Percentiles rank a stretch among this genome's conserved stretches.
Evolutionary conservation across 345 rosid species (phyloP).

Genomic region (Jatropha curcas): DNA sequence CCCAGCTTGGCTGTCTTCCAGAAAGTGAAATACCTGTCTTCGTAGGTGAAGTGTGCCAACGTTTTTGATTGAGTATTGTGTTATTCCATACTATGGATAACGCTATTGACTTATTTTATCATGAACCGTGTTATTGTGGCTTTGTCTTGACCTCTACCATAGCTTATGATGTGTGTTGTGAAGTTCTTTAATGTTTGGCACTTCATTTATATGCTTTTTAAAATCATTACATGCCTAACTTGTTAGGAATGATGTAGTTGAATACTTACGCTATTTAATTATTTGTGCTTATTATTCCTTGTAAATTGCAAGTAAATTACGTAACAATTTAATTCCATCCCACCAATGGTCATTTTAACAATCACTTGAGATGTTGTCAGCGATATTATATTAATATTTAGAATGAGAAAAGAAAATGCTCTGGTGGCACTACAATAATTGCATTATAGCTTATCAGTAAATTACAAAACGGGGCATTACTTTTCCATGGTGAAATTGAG

Average conservation of each 20-base stretch:
- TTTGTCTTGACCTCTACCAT: neutral
- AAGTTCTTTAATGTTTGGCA: neutral
- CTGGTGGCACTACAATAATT: neutral
- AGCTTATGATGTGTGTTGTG: neutral
- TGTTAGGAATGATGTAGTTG: neutral
- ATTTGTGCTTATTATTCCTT: neutral
- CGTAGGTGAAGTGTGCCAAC: constrained; percentile 96
- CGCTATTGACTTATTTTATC: neutral
- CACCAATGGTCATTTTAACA: neutral
- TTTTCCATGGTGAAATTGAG: neutral
- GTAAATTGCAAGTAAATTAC: neutral
- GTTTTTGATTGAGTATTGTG: constrained; percentile 81
- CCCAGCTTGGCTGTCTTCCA: constrained; percentile 83
- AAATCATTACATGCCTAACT: neutral
- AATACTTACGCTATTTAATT: neutral
- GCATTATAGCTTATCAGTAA: neutral
- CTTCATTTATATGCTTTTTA: neutral
- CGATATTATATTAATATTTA: neutral
- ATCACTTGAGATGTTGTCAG: neutral
- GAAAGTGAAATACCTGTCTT: constrained; percentile 97
- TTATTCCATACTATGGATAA: neutral
- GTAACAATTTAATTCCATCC: neutral
- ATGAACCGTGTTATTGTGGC: neutral
- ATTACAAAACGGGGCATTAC: neutral
- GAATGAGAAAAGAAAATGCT: neutral